phyloP scores from a whole-genome alignment of 768 basidiomycete species.

The Tulasnella sp. region DNA sequence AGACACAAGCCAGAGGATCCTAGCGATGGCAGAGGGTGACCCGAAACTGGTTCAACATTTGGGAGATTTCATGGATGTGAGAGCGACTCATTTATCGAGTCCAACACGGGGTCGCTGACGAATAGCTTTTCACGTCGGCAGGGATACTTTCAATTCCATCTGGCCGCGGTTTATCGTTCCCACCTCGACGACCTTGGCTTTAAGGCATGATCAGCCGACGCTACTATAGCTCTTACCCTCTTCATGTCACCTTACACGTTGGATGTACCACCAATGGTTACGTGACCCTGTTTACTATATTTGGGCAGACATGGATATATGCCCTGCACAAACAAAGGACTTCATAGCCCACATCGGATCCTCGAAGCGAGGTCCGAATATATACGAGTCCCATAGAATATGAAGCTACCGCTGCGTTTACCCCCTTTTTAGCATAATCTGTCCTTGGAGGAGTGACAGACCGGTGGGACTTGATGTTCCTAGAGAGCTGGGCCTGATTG shows the following conservation, averaged over 20 bases:
- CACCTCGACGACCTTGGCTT: not conserved
- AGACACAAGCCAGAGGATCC: not conserved
- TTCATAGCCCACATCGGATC: no score
- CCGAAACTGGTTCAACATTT: not conserved
- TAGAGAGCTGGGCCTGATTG: no score
- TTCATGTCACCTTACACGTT: not conserved
- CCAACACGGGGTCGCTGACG: not conserved
- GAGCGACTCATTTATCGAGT: not conserved
- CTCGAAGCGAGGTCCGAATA: no score
- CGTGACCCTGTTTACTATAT: no score
- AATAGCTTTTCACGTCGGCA: not conserved
- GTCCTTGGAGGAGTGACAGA: no score
- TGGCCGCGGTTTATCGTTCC: not conserved
- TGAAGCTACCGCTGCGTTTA: no score
- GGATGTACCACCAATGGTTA: no score
- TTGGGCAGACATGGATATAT: no score
- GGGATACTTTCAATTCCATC: not conserved
- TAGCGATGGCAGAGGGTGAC: not conserved
- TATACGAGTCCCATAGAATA: no score
- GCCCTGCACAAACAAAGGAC: no score
- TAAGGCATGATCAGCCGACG: not conserved
- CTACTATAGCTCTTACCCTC: not conserved
- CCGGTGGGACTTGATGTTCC: no score
- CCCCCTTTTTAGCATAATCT: no score
- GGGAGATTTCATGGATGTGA: not conserved